Evolutionary conservation across 495 filamentous ascomycete species (phyloP).

Genomic region (Penicillium psychrofluorescens): DNA sequence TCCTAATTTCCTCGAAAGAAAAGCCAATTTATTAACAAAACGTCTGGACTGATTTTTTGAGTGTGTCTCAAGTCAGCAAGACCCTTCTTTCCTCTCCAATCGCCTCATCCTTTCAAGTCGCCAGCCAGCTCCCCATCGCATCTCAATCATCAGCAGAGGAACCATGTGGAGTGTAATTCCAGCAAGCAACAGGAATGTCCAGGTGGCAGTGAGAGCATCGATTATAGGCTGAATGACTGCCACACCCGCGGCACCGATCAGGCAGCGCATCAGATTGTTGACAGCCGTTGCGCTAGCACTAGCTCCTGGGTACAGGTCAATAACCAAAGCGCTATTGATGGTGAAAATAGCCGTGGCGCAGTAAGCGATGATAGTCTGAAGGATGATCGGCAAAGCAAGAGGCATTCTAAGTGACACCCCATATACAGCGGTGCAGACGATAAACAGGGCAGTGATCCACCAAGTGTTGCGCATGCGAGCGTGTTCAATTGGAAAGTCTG

Average conservation of each 20-base stretch:
- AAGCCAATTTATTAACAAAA: no score
- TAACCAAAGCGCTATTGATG: conserved; percentile 52
- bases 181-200: conserved; percentile 55
- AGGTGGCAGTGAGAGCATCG: conserved; percentile 49
- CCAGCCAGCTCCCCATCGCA: conserved; percentile 42
- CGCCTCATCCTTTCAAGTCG: conserved; percentile 21
- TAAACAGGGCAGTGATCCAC: conserved; percentile 33
- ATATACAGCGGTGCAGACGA: conserved; percentile 23
- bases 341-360: conserved; percentile 42
- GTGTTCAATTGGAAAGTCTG: conserved; percentile 44
- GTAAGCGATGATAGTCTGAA: conserved; percentile 47
- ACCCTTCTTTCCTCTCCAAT: conserved; percentile 9
- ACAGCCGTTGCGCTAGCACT: conserved; percentile 63
- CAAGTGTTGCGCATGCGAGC: conserved; percentile 39
- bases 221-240: conserved; percentile 58
- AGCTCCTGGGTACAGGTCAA: conserved; percentile 56
- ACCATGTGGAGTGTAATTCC: conserved; percentile 30
- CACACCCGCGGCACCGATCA: conserved; percentile 59
- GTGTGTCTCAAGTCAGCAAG: no score
- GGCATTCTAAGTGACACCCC: conserved; percentile 22
- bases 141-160: conserved; percentile 29
- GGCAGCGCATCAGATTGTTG: conserved; percentile 63
- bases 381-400: conserved; percentile 46
- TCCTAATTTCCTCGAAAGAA: no score
- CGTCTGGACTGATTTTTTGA: no score